Conservation (phyloP, 1,284 basidiomycete species). For the Malassezia psittaci region DNA sequence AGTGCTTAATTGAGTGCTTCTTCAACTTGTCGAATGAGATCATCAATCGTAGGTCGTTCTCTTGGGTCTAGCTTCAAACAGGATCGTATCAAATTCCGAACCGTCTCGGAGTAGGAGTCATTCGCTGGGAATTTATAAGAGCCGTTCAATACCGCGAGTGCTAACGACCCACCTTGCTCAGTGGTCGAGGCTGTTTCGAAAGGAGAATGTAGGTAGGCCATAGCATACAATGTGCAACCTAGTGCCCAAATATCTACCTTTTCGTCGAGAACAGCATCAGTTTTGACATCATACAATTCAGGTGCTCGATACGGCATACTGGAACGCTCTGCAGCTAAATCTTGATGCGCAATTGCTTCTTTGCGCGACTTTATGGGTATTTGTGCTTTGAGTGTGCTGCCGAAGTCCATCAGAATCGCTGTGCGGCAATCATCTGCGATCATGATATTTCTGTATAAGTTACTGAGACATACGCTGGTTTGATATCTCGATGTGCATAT, state of each 20-base stretch:
- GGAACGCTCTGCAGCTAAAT: slow-evolving; percentile 40
- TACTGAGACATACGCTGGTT: slow-evolving; percentile 65
- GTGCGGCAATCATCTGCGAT: slow-evolving; percentile 68
- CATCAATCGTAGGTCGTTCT: slow-evolving; percentile 33
- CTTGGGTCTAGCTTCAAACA: slow-evolving; percentile 38
- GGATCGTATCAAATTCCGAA: slow-evolving; percentile 32
- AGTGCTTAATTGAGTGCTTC: slow-evolving; percentile 18
- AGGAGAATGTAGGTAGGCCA: slow-evolving; percentile 46
- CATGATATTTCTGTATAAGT: slow-evolving; percentile 65
- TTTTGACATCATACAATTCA: slow-evolving; percentile 47
- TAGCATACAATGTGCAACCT: slow-evolving; percentile 41
- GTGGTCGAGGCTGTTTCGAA: slow-evolving; percentile 47
- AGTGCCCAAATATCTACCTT: slow-evolving; percentile 48
- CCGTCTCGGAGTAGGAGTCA: slow-evolving; percentile 35
- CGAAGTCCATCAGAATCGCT: slow-evolving; percentile 94
- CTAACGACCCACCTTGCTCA: slow-evolving; percentile 46
- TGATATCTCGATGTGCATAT: slow-evolving; percentile 92
- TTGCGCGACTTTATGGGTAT: slow-evolving; percentile 67
- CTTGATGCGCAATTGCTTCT: slow-evolving; percentile 56
- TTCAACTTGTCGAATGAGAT: slow-evolving; percentile 27
- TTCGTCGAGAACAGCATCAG: slow-evolving; percentile 39
- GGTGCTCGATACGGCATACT: slow-evolving; percentile 48
- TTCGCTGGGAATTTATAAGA: slow-evolving; percentile 33
- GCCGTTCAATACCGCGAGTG: slow-evolving; percentile 45
- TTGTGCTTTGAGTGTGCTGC: slow-evolving; percentile 70